A percentile compares a stretch with the other conserved stretches of the same genome.
phyloP scores from a whole-genome alignment of 139 green algal genomes.

The Chlamydomonas schloesseri region DNA sequence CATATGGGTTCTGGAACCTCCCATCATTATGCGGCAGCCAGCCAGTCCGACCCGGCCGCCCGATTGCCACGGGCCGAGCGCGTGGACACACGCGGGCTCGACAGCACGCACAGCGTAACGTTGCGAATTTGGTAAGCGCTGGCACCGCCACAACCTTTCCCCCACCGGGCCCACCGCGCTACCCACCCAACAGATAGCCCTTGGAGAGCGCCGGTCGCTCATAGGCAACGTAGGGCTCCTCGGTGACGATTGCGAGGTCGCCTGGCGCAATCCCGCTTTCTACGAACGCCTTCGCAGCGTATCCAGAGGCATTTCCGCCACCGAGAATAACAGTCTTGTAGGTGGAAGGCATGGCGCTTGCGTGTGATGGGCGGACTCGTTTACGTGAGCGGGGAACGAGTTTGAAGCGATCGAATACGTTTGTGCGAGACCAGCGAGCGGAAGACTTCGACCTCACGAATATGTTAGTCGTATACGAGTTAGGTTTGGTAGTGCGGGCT shows the following conservation, averaged over 20 bases:
- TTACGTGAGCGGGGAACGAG: not conserved
- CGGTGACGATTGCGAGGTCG: constrained; percentile 80
- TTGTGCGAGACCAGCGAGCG: too few species aligned
- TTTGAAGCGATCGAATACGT: too few species aligned
- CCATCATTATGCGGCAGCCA: too few species aligned
- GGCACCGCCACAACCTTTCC: too few species aligned
- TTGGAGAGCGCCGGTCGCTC: constrained; percentile 93
- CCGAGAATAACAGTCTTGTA: constrained; percentile 67
- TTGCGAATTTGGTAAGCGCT: too few species aligned
- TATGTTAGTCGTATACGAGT: too few species aligned
- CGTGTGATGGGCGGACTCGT: not conserved
- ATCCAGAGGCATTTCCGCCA: constrained; percentile 82
- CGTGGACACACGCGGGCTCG: not conserved
- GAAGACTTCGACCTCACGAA: too few species aligned
- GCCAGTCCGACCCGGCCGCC: too few species aligned
- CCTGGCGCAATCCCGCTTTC: constrained; percentile 55
- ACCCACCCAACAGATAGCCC: constrained; percentile 82
- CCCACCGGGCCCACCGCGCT: too few species aligned
- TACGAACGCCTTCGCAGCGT: constrained; percentile 77
- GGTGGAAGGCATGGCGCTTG: too few species aligned
- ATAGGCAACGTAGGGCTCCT: constrained; percentile 85
- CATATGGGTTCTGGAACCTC: too few species aligned
- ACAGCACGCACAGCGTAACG: not conserved
- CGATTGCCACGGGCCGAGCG: not conserved
- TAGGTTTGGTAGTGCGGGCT: too few species aligned